phyloP scores from a whole-genome alignment of 2,329 filamentous ascomycete species.

The Cercospora citrullina region DNA sequence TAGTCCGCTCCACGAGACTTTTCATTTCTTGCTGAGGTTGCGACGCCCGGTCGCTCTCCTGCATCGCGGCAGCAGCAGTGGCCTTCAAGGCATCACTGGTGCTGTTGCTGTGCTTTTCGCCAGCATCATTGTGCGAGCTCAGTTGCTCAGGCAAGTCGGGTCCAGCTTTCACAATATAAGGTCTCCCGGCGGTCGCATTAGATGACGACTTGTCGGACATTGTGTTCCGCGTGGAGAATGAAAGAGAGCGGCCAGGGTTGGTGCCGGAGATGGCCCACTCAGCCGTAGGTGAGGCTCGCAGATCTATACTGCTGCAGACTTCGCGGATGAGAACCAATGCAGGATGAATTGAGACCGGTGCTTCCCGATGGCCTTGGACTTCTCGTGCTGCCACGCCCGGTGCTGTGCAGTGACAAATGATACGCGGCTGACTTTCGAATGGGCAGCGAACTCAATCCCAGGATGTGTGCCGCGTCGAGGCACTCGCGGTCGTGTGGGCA shows the following conservation, averaged over 20 bases:
- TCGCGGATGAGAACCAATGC: neutral
- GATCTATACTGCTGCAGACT: neutral
- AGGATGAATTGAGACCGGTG: neutral
- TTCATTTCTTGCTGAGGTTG: constrained; percentile 11
- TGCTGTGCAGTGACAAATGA: neutral
- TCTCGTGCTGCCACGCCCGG: neutral
- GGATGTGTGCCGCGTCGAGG: neutral
- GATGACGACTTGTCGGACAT: constrained; percentile 7
- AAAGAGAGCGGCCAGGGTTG: neutral
- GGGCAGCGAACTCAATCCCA: constrained; percentile 2
- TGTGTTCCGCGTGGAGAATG: neutral
- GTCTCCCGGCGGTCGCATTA: neutral
- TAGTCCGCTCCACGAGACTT: constrained; percentile 15
- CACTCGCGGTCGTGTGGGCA: neutral
- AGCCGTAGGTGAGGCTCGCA: neutral
- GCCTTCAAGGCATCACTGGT: constrained; percentile 16
- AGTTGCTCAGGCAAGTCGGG: neutral
- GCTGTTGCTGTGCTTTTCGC: neutral
- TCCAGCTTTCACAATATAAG: constrained; percentile 9
- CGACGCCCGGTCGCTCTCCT: constrained; percentile 16
- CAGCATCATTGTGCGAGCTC: neutral
- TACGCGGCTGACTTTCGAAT: neutral
- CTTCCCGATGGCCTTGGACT: neutral
- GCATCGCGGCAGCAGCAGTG: constrained; percentile 24
- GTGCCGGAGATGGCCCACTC: constrained; percentile 2